These are phyloP conservation scores for Dioscorea zingiberensis DNA, from an alignment of 106 monocot genomes.

Conservation along the genomic window DNA sequence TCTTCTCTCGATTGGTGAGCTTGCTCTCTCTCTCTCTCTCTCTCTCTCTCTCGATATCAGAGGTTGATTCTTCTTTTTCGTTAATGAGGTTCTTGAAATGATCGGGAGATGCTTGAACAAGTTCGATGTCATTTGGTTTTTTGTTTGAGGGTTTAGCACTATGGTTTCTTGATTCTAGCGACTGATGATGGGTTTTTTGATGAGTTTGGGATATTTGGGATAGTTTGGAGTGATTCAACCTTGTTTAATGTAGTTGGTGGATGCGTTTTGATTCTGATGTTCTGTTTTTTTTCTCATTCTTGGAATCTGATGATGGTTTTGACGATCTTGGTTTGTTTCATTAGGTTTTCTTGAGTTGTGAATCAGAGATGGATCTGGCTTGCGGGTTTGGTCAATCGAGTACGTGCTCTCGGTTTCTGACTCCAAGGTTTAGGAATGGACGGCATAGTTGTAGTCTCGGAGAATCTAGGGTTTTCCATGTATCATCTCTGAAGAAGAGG, in stretches of 20 bases:
- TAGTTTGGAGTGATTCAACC: too few species aligned
- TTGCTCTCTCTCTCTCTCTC: background rate
- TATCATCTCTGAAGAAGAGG: conserved; percentile 21
- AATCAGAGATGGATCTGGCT: conserved; percentile 53
- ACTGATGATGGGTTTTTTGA: too few species aligned
- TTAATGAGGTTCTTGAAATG: too few species aligned
- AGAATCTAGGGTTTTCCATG: conserved; percentile 26
- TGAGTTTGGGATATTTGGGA: too few species aligned
- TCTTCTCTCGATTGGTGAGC: background rate
- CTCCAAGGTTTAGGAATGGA: conserved; percentile 8
- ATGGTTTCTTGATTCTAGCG: too few species aligned
- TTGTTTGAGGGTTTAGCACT: too few species aligned
- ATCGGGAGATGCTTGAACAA: too few species aligned
- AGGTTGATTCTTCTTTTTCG: too few species aligned
- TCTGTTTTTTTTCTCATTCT: background rate
- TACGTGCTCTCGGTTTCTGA: conserved; percentile 11
- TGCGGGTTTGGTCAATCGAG: conserved; percentile 33
- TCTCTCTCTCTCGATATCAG: background rate
- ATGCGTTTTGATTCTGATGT: too few species aligned
- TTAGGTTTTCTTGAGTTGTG: background rate
- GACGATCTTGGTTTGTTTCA: background rate
- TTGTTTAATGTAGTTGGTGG: too few species aligned
- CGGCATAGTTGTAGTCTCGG: conserved; percentile 12
- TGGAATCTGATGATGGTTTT: background rate
- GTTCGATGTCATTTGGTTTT: too few species aligned